Evolutionary conservation across 2,329 filamentous ascomycete genomes (phyloP).

Genomic region (Penicillium brevicompactum): DNA sequence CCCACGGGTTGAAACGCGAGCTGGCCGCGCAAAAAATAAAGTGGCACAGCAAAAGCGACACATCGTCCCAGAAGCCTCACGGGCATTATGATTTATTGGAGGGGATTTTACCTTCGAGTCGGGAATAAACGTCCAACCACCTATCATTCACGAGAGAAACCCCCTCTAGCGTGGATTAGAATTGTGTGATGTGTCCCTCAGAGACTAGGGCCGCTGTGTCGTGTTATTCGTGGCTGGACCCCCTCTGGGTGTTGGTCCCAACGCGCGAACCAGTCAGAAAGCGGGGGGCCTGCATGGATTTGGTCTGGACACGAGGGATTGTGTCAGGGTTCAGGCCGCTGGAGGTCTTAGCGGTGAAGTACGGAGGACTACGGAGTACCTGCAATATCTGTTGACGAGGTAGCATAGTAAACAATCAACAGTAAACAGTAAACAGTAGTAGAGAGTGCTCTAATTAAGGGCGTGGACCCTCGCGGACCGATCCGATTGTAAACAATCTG

Average conservation of each 20-base stretch:
- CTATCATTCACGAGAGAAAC: background rate
- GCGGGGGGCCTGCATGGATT: conserved; percentile 7
- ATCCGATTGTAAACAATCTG: background rate
- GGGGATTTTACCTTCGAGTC: background rate
- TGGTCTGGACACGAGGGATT: conserved; percentile 21
- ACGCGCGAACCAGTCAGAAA: conserved; percentile 13
- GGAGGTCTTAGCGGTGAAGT: conserved; percentile 1
- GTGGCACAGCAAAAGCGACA: background rate
- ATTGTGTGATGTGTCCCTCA: conserved; percentile 4
- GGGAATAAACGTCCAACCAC: background rate
- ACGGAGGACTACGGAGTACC: too few relatives aligned
- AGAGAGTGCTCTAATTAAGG: too few relatives aligned
- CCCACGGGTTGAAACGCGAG: background rate
- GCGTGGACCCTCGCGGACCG: conserved; percentile 11
- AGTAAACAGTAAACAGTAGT: too few relatives aligned
- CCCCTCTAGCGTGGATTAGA: background rate
- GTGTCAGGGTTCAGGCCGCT: conserved; percentile 4
- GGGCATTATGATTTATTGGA: background rate
- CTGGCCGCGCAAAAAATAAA: background rate
- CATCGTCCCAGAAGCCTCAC: background rate
- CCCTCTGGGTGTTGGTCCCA: conserved; percentile 3
- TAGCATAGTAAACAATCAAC: too few relatives aligned
- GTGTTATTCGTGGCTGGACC: conserved; percentile 17
- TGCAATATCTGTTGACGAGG: too few relatives aligned
- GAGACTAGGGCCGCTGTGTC: conserved; percentile 10